phyloP scores from a whole-genome alignment of 352 stramenopile genomes.

The Globisporangium radiosum region DNA sequence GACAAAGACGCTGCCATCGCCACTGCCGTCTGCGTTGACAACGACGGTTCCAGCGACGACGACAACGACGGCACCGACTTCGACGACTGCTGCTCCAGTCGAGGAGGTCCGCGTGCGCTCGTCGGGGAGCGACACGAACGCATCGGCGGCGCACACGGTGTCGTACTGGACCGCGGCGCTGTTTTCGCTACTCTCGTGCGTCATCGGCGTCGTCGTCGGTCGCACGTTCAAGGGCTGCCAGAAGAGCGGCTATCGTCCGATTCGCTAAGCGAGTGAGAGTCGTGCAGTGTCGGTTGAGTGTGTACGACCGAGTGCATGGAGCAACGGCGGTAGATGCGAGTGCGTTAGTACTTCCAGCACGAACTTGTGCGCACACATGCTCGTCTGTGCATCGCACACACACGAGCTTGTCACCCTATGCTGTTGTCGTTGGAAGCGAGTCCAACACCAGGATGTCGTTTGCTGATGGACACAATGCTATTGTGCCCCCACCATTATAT shows the following conservation, averaged over 20 bases:
- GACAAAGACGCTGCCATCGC: not conserved
- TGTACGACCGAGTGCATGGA: too few relatives aligned
- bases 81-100: not conserved
- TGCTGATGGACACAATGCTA: too few relatives aligned
- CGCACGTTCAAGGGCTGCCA: slow-evolving; percentile 42
- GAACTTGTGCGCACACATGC: too few relatives aligned
- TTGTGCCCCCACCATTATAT: too few relatives aligned
- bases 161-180: slow-evolving; percentile 51
- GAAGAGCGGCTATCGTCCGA: slow-evolving; percentile 41
- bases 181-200: slow-evolving; percentile 35
- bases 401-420: too few relatives aligned
- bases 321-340: too few relatives aligned
- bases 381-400: too few relatives aligned
- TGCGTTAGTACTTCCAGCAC: too few relatives aligned
- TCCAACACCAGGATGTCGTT: too few relatives aligned
- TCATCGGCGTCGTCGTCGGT: slow-evolving; percentile 44
- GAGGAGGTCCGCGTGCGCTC: slow-evolving; percentile 7
- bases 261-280: slow-evolving; percentile 18
- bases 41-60: not conserved
- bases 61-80: not conserved
- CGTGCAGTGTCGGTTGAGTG: not conserved
- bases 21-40: not conserved
- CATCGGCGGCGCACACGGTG: slow-evolving; percentile 17
- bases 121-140: slow-evolving; percentile 8
- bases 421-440: too few relatives aligned